Evolutionary conservation across 495 filamentous ascomycete species (phyloP).

Genomic region (Penicillium lividum): DNA sequence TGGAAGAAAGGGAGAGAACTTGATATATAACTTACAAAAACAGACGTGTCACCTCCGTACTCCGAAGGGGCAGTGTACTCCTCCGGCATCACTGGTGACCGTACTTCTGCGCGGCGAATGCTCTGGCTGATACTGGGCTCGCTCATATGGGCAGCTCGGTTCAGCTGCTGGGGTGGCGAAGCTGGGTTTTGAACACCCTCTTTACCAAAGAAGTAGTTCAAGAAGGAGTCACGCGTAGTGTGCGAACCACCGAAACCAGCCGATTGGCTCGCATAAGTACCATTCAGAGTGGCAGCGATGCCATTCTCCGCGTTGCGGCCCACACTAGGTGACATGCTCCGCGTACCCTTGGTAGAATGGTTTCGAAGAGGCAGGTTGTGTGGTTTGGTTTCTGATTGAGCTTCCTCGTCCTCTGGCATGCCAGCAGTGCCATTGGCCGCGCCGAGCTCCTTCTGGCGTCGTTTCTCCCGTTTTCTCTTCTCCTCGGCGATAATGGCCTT

Average conservation of each 20-base stretch:
- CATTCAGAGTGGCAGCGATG: slow-evolving; percentile 68
- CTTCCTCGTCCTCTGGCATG: slow-evolving; percentile 73
- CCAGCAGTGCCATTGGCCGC: slow-evolving; percentile 70
- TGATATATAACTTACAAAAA: slow-evolving; percentile 55
- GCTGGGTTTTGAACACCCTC: slow-evolving; percentile 62
- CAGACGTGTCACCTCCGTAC: slow-evolving; percentile 52
- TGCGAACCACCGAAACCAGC: slow-evolving; percentile 57
- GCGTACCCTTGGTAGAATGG: slow-evolving; percentile 58
- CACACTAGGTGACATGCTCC: slow-evolving; percentile 83
- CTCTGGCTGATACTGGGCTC: slow-evolving; percentile 85
- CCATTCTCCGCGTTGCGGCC: slow-evolving; percentile 60
- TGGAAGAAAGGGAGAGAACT: neutral
- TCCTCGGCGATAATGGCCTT: slow-evolving; percentile 79
- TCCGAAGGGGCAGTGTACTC: slow-evolving; percentile 41
- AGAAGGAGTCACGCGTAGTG: slow-evolving; percentile 76
- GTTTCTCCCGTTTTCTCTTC: slow-evolving; percentile 76
- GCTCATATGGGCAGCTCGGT: slow-evolving; percentile 66
- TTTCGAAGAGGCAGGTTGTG: slow-evolving; percentile 58
- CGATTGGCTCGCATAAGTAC: slow-evolving; percentile 62
- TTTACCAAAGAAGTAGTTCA: slow-evolving; percentile 98
- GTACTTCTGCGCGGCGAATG: slow-evolving; percentile 70
- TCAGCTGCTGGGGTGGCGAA: slow-evolving; percentile 31
- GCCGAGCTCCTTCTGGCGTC: slow-evolving; percentile 77
- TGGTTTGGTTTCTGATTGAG: slow-evolving; percentile 47
- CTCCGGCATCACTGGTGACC: slow-evolving; percentile 43